Percentiles rank a stretch among this genome's conserved stretches.
These are phyloP conservation scores for Penicillium steckii DNA, from an alignment of 495 filamentous ascomycete genomes.

Conservation along the genomic window DNA sequence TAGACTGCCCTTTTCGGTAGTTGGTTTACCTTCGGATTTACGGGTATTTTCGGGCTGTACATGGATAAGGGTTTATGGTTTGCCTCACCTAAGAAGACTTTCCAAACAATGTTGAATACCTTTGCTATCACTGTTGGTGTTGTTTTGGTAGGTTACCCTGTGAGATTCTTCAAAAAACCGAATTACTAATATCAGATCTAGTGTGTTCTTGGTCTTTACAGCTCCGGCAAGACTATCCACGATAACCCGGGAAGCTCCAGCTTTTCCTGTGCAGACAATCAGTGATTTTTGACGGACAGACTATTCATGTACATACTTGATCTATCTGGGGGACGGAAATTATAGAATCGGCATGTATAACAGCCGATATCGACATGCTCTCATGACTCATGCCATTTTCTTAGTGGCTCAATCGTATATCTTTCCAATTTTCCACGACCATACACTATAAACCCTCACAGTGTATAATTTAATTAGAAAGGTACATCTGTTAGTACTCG, in stretches of 20 bases:
- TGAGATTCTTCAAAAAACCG: neutral
- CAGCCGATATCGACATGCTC: too few species aligned
- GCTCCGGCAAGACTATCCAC: conserved; percentile 42
- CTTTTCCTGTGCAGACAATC: conserved; percentile 46
- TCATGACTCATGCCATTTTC: too few species aligned
- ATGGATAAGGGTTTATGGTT: conserved; percentile 36
- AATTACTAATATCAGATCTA: conserved; percentile 10
- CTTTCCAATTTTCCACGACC: too few species aligned
- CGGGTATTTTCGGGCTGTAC: conserved; percentile 44
- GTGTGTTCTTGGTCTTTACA: conserved; percentile 46
- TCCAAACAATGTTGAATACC: conserved; percentile 33
- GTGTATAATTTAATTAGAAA: too few species aligned
- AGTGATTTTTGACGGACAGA: conserved; percentile 5
- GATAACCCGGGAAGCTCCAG: conserved; percentile 35
- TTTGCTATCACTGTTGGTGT: conserved; percentile 31
- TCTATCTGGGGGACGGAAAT: too few species aligned
- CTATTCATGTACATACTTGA: too few species aligned
- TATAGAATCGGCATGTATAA: too few species aligned
- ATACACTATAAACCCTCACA: too few species aligned
- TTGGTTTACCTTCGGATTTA: conserved; percentile 47
- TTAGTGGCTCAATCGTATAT: too few species aligned
- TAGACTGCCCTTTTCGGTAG: conserved; percentile 42
- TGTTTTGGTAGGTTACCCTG: conserved; percentile 27
- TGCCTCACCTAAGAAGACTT: conserved; percentile 28
- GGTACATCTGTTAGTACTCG: too few species aligned